Evolutionary conservation across 306 rosid genomes (phyloP), one percentile per base, ranked within the genome.

Genomic region (Trichosanthes cucumerina): DNA sequence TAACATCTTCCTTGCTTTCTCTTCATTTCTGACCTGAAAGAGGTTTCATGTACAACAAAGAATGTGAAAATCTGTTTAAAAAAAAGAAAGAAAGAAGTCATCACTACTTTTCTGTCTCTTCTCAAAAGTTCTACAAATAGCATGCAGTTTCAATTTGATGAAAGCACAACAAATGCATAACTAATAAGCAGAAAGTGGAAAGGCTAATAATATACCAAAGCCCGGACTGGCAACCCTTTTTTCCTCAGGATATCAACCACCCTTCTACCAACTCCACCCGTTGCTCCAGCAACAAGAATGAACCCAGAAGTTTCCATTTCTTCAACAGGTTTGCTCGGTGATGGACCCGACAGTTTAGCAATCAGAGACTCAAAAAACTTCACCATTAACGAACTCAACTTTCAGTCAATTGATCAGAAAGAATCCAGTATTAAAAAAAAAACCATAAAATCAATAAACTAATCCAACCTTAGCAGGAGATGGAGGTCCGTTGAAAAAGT

Each of bases 251-350:
- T 77, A 64, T 89, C 92, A 34, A 94, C 96, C 68, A 89, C 98
- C 83, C 98, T 88, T 87, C 92, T 86, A 77, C 98, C 98, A 24
- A 94, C 98, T 21, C 98, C 98, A 50, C 98, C 98, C 31, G 98
- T 94, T 46, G 91, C 98, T 82, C 98, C 98, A 80, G 97, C 92
- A 3, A 94, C 98, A 12, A 94, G 90, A 59, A 90, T 91, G 83
- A 87, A 82, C 71, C 90, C 95, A 49, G 91, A 89, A 84, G 90
- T 85, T 81, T 88, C 89, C 96, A 89, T 94, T 46, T 83, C 80
- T 73, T 85, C 84, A 23, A 64, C 85, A 11, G 93, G 81, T 79
- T 78, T 72, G 85, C 81, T 85, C 24, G 90, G 88, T 46, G 98
- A 88, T 70, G 93, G 75, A 77, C 87, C 56, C 31, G 90, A 86